Evolutionary conservation across 2,329 filamentous ascomycete genomes (phyloP).

Genomic region (Chrysoporthe austroafricana): DNA sequence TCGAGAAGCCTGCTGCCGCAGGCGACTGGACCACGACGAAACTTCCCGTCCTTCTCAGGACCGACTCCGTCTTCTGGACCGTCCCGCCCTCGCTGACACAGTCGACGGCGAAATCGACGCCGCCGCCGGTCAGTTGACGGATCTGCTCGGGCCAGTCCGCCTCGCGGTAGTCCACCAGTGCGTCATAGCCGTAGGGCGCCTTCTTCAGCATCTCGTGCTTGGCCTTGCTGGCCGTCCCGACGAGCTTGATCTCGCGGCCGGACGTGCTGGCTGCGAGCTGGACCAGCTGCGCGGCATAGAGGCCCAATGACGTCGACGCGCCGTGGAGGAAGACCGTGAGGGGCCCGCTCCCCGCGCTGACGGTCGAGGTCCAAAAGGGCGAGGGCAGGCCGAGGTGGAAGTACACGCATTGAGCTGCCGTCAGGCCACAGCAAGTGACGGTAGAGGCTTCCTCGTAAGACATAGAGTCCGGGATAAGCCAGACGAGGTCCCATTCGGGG

Average conservation of each 20-base stretch:
- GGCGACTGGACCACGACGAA: constrained; percentile 2
- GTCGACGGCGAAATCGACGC: constrained; percentile 43
- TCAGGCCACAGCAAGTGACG: constrained; percentile 46
- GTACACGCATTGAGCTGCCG: constrained; percentile 46
- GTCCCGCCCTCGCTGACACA: constrained; percentile 3
- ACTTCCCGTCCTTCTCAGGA: neutral
- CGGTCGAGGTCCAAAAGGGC: constrained; percentile 36
- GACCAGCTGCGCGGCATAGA: constrained; percentile 39
- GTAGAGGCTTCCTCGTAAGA: constrained; percentile 40
- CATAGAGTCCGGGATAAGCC: constrained; percentile 39
- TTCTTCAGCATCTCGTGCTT: constrained; percentile 34
- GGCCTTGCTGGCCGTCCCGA: constrained; percentile 36
- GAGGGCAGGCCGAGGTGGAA: constrained; percentile 40
- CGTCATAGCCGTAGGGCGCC: constrained; percentile 42
- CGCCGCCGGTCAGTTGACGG: constrained; percentile 29
- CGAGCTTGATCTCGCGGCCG: constrained; percentile 26
- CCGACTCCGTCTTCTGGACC: constrained; percentile 9
- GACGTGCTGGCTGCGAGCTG: constrained; percentile 23
- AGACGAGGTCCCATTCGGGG: constrained; percentile 41
- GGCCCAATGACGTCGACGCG: constrained; percentile 38
- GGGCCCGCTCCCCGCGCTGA: neutral
- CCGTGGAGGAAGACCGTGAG: constrained; percentile 38
- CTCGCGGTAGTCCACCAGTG: constrained; percentile 44
- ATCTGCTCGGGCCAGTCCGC: constrained; percentile 39
- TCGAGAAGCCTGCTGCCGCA: neutral